Evolutionary conservation across 192 early-diverging fungal species (phyloP).

Genomic region (Kickxella alabastrina): DNA sequence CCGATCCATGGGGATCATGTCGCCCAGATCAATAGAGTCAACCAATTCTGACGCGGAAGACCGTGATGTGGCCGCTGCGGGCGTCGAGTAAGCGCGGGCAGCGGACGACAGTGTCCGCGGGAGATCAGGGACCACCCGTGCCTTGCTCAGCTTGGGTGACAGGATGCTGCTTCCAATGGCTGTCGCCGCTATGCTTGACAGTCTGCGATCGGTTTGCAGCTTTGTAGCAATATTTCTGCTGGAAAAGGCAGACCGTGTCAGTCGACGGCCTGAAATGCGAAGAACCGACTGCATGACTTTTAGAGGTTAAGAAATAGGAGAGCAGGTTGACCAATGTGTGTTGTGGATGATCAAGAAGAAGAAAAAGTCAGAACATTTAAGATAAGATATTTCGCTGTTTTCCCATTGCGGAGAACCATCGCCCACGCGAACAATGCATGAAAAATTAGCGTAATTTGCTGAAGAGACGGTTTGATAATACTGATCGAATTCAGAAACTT

Average conservation of each 20-base stretch:
- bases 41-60: neutral
- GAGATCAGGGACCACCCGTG: constrained; percentile 1
- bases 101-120: constrained; percentile 1
- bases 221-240: neutral
- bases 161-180: neutral
- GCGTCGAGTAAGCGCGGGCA: too few species aligned
- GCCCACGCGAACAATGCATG: constrained; percentile 2
- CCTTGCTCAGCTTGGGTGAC: neutral
- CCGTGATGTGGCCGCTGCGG: too few species aligned
- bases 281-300: constrained; percentile 28
- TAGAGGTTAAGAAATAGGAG: too few species aligned
- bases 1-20: constrained; percentile 44
- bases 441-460: neutral
- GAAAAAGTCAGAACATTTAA: neutral
- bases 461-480: too few species aligned
- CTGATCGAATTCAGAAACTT: too few species aligned
- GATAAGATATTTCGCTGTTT: too few species aligned
- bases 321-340: too few species aligned
- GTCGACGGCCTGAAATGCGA: constrained; percentile 25
- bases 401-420: too few species aligned
- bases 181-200: neutral
- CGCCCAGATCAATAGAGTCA: constrained; percentile 29
- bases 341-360: neutral
- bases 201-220: neutral
- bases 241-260: constrained; percentile 5